These are phyloP conservation scores for Lipomyces chichibuensis DNA, from an alignment of 805 yeast genomes.

Conservation along the genomic window DNA sequence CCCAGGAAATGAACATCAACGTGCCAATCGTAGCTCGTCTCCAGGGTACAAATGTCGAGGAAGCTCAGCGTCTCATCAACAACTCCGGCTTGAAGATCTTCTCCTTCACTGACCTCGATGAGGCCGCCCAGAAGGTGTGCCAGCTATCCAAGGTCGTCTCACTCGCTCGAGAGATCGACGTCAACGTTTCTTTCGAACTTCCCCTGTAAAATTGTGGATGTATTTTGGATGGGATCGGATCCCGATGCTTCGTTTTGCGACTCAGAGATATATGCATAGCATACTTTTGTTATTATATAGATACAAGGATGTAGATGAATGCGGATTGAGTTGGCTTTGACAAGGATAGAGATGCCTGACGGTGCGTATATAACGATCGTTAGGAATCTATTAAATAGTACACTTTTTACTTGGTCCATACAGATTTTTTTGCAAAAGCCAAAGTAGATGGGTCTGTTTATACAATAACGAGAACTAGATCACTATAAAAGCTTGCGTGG, in stretches of 20 bases:
- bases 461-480: too few species aligned
- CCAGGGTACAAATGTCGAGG: constrained; percentile 94
- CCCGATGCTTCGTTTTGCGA: neutral
- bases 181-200: constrained; percentile 55
- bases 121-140: constrained; percentile 95
- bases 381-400: too few species aligned
- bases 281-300: neutral
- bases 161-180: constrained; percentile 54
- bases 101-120: constrained; percentile 89
- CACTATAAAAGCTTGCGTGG: too few species aligned
- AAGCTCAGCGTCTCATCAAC: constrained; percentile 82
- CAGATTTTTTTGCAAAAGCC: too few species aligned
- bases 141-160: constrained; percentile 60
- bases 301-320: neutral
- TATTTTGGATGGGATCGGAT: neutral
- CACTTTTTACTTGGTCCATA: too few species aligned
- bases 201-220: constrained; percentile 45
- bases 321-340: neutral
- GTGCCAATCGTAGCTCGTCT: constrained; percentile 97
- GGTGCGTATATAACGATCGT: neutral
- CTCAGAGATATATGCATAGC: neutral
- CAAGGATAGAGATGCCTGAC: neutral
- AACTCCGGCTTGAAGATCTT: constrained; percentile 91
- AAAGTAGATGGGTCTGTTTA: too few species aligned
- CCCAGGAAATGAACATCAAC: constrained; percentile 84